phyloP scores from a whole-genome alignment of 257 asterid species.

The Jasminum sambac region DNA sequence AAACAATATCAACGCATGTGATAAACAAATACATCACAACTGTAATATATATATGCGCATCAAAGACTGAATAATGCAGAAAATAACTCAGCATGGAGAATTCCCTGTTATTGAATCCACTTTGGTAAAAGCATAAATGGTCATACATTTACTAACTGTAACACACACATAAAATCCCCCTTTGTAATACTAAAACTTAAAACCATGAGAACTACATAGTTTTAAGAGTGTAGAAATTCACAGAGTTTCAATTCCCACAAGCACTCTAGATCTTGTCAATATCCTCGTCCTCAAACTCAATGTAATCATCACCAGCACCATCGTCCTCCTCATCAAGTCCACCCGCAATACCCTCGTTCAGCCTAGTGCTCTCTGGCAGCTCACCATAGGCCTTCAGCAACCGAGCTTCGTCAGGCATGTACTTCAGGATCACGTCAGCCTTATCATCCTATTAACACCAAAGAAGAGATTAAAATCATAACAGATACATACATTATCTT shows the following conservation, averaged over 20 bases:
- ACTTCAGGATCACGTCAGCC: constrained; percentile 34
- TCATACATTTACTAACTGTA: neutral
- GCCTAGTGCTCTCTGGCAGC: constrained; percentile 29
- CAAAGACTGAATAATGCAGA: neutral
- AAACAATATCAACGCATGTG: neutral
- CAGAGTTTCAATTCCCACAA: neutral
- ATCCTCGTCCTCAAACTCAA: constrained; percentile 34
- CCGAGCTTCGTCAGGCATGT: constrained; percentile 34
- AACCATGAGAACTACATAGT: neutral
- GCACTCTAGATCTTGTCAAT: constrained; percentile 28
- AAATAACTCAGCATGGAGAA: neutral
- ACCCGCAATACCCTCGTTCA: constrained; percentile 33
- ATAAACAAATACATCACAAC: neutral
- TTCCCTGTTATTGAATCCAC: neutral
- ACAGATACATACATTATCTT: neutral
- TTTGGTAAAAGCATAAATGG: neutral
- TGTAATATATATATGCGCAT: neutral
- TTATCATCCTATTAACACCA: constrained; percentile 27
- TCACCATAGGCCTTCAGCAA: constrained; percentile 32
- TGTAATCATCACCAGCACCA: constrained; percentile 26
- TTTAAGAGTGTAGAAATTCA: neutral
- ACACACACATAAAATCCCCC: neutral
- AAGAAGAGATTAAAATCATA: neutral
- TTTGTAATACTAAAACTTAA: neutral
- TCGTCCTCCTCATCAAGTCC: constrained; percentile 33